Evolutionary conservation across 768 basidiomycete species (phyloP), one percentile per base, ranked within the genome.

Genomic region (Suillus weaverae): DNA sequence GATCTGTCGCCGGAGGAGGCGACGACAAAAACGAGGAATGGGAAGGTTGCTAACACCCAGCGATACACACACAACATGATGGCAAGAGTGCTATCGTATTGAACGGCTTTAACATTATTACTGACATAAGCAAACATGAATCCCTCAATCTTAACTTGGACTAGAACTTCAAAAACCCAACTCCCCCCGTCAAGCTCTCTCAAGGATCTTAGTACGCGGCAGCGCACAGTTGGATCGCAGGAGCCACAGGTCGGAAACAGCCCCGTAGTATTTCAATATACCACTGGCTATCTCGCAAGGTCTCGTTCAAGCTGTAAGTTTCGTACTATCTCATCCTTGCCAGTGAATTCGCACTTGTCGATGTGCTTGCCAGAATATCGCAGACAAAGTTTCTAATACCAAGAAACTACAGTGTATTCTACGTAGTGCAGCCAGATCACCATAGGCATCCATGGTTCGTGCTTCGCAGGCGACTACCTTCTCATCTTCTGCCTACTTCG

Each of bases 401-500:
- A 41, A 41, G 26, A 56, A 22, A 16, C 14, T 56, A 14, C 14
- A 22, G 55, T 56, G 36, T 3, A 16, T 38, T 9, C 8, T 38
- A 26, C 39, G 10, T 11, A 11, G 18, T 41, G 11, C 33, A 54
- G 20, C 20, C 6, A 33, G 20, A 35, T 54, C 20, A 32, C 18
- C 26, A 39, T 18, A 59, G 11, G 11, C 57, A 41, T 41, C 3
- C 22, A 80, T 81, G 80, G 80, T 81, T 62, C 77, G 79, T 39
- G 68, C 66, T 13, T 68, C 74, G 20, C 79, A 81, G 63, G 70
- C 79, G 6, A 77, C 76, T 14, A 90, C 91, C 1, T 93, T 93
- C 77, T 93, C 92, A 0, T 81, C 88, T 32, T 81, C 86, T 13
- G 77, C 89, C 3, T 92, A 91, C 78, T 94, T 94, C 71, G 85